These are phyloP conservation scores for Colletotrichum sp. DNA, from an alignment of 2,329 filamentous ascomycete genomes.

Conservation along the genomic window DNA sequence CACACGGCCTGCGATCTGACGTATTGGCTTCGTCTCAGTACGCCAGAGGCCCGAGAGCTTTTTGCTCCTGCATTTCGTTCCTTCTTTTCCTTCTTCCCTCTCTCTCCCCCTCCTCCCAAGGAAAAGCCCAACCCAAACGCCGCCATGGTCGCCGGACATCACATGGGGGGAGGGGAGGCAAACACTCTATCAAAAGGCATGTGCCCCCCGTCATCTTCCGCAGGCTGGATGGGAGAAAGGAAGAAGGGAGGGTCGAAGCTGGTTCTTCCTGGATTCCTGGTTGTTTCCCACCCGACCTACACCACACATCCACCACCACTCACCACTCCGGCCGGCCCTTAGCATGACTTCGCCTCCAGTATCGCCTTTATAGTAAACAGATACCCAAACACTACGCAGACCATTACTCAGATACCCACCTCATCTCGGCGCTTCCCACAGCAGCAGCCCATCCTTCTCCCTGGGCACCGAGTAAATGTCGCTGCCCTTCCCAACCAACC, in stretches of 20 bases:
- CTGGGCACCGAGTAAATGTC: slow-evolving; percentile 1
- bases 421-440: background rate
- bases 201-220: slow-evolving; percentile 8
- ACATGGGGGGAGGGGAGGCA: background rate
- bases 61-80: slow-evolving; percentile 1
- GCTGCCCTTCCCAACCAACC: slow-evolving; percentile 10
- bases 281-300: background rate
- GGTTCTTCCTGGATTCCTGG: background rate
- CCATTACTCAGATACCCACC: background rate
- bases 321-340: background rate
- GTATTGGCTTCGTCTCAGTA: slow-evolving; percentile 11
- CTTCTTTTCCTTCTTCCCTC: background rate
- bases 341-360: background rate
- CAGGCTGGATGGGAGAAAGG: background rate
- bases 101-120: background rate
- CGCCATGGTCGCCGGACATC: slow-evolving; percentile 20
- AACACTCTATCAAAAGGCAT: slow-evolving; percentile 17
- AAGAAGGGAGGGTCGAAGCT: background rate
- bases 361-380: background rate
- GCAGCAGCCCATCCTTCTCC: slow-evolving; percentile 5
- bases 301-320: background rate
- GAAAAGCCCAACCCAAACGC: background rate
- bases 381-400: background rate
- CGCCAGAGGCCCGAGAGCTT: slow-evolving; percentile 5
- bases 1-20: slow-evolving; percentile 16